Base-by-base conservation (phyloP, 139 green algal genomes). In the Chlorella sp. region DNA sequence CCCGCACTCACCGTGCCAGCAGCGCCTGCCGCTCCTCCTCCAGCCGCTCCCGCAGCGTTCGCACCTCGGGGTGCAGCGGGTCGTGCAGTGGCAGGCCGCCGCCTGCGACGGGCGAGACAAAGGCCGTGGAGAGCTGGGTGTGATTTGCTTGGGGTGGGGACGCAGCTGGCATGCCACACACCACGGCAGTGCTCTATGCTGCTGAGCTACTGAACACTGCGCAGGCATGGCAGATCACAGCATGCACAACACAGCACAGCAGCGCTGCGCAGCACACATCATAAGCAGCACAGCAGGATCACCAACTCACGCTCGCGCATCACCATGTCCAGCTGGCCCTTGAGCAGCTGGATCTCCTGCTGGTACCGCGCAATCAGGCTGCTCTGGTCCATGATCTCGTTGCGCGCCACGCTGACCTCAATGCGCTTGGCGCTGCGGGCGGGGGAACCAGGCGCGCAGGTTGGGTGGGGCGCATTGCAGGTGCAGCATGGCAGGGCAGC, bases 331-430 rank as follows among this genome's bases (percentile, higher is more conserved):
- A 98, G 88, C 85, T 98, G 95, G 30, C 81, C 83, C 79, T 93
- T 89, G 18, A 99, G 93, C 55, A 95, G 85, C 39, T 81, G 85
- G 34, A 98, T 93, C 90, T 99, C 95, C 68, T 89, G 84, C 82
- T 97, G 92, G 82, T 97, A 98, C 39, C 93, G 93, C 41, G 91
- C 88, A 56, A 99, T 93, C 30, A 98, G 87, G 15, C 91, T 91
- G 18, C 87, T 90, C 65, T 97, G 92, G 81, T 98, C 96, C 86
- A 96, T 80, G 39, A 93, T 90, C 89, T 97, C 93, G 73, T 97
- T 96, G 15, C 87, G 79, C 57, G 87, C 73, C 23, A 86, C 84
- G 30, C 36, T 55, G 16, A 83, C 78, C 78, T 83, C 78, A n/a
- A 83, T 83, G 63, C 63, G 62, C 78, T 83, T 83, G 18, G 78